Evolutionary conservation across 2,329 filamentous ascomycete species (phyloP).

Genomic region (Fusarium ambrosium): DNA sequence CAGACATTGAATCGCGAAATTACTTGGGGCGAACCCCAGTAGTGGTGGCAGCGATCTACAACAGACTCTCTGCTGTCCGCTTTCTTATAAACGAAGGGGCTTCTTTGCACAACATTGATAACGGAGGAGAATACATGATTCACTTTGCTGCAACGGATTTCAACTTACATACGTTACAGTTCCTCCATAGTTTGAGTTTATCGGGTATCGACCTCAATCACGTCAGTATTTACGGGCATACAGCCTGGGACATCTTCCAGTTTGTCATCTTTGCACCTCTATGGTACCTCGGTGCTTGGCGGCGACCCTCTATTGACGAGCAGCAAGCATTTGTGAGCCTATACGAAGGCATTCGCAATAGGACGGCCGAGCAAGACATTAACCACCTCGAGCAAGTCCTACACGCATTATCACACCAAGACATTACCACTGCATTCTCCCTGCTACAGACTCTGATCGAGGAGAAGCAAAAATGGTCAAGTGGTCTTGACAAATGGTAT

Average conservation of each 20-base stretch:
- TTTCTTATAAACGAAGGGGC: slow-evolving; percentile 3
- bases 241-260: not conserved
- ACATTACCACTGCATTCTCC: not conserved
- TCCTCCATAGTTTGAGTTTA: not conserved
- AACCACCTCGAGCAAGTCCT: not conserved
- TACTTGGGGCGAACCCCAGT: fast-evolving
- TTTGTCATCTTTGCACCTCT: not conserved
- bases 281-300: fast-evolving
- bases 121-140: not conserved
- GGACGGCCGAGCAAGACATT: not conserved
- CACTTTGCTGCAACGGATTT: not conserved
- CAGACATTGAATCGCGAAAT: not conserved
- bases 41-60: fast-evolving
- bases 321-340: not conserved
- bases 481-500: not conserved
- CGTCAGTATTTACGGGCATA: not conserved
- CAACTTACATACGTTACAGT: not conserved
- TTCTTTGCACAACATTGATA: not conserved
- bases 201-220: not conserved
- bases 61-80: not conserved
- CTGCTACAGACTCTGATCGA: not conserved
- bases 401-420: not conserved
- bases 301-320: not conserved
- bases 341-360: not conserved
- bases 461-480: slow-evolving; percentile 1